Evolutionary conservation across 495 filamentous ascomycete species (phyloP), one percentile per base, ranked within the genome.

Genomic region (Penicillium alfredii): DNA sequence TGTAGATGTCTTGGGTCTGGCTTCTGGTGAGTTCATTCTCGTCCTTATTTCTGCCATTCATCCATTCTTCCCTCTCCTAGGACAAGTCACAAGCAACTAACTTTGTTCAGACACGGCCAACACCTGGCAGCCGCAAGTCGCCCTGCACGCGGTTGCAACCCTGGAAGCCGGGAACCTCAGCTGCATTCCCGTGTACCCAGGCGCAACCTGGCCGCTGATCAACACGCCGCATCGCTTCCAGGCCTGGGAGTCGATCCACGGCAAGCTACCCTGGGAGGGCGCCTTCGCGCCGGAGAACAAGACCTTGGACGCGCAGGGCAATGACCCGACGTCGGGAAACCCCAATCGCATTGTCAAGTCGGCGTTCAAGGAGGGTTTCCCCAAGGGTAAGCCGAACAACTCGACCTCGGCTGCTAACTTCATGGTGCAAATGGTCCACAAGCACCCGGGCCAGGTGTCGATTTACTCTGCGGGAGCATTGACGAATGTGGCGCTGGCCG

Each of bases 401-500:
- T 55, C 49, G 6, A 61, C 50, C 23, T 55, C 42, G 6, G 60
- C 57, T 8, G 61, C 49, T 3, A 55, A 55, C 35, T 64, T 56
- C 32, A 62, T 64, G 60, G 56, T 63, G 8, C 52, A 65, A 34
- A 58, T 60, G 56, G 60, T 63, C 4, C 57, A 54, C 35, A 53
- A 58, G 30, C 58, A 63, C 33, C 61, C 61, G 1, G 55, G 56
- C 16, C 51, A 63, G 30, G 60, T 60, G 24, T 53, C 52, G 2
- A 59, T 59, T 14, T 51, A 56, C 30, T 55, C 55, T 8, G 55
- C 55, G 6, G 62, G 65, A 11, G 50, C 64, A 22, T 33, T 69
- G 38, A 69, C 65, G 25, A 69, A 69, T 35, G 44, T 69, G 11
- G 62, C 62, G 13, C 44, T 63, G 42, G 64, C 65, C 11, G 56